Conservation (phyloP, 2,329 filamentous ascomycete species). For the Penicillium occitanis region DNA sequence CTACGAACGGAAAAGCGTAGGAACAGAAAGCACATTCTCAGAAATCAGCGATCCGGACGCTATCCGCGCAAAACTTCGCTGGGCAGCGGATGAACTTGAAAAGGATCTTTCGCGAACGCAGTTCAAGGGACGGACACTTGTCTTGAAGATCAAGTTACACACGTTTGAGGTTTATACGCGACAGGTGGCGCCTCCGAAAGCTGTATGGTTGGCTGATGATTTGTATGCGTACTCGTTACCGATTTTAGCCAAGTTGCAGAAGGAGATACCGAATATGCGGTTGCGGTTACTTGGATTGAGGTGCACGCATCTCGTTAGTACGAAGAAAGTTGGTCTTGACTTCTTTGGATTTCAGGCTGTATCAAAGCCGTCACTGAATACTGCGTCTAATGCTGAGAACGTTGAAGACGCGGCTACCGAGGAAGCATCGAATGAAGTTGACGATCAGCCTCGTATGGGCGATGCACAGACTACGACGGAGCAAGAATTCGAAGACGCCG, state of each 20-base stretch:
- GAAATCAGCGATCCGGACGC: slow-evolving; percentile 70
- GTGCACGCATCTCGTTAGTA: slow-evolving; percentile 83
- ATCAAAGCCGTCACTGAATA: slow-evolving; percentile 17
- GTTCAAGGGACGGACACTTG: slow-evolving; percentile 86
- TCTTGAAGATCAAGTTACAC: slow-evolving; percentile 89
- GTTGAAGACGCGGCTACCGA: not conserved
- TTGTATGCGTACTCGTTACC: slow-evolving; percentile 78
- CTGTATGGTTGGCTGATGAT: slow-evolving; percentile 73
- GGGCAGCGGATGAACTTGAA: slow-evolving; percentile 80
- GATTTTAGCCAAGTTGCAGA: slow-evolving; percentile 79
- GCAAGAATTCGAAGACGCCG: slow-evolving; percentile 63
- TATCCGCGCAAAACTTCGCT: slow-evolving; percentile 74
- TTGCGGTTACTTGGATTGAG: slow-evolving; percentile 84
- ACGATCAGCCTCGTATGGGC: not conserved
- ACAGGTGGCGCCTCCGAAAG: slow-evolving; percentile 71
- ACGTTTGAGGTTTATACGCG: slow-evolving; percentile 89
- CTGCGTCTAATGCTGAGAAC: not conserved
- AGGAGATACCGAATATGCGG: slow-evolving; percentile 76
- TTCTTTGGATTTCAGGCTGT: slow-evolving; percentile 65
- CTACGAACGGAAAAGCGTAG: slow-evolving; percentile 88
- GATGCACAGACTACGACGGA: slow-evolving; percentile 62
- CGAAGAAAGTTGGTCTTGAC: slow-evolving; percentile 74
- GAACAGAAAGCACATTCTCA: slow-evolving; percentile 87
- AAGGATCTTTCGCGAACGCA: slow-evolving; percentile 76
- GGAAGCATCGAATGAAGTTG: not conserved